Conservation (phyloP, 83 land plant genomes). For the Picea abies region DNA sequence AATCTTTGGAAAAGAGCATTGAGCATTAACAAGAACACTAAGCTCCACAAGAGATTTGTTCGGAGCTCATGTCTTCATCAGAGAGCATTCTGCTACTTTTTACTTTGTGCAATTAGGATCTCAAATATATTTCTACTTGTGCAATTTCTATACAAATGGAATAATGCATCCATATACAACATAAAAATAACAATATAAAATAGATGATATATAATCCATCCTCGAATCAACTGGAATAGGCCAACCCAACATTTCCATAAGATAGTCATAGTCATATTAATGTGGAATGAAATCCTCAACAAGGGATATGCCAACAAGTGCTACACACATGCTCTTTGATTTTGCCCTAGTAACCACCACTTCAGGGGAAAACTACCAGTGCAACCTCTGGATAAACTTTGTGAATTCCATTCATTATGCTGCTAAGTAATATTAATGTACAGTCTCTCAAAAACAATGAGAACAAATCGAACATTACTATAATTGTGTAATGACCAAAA, state of each 20-base stretch:
- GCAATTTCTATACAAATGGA: neutral
- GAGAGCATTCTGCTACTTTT: neutral
- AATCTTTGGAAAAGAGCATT: no score
- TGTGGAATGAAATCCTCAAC: no score
- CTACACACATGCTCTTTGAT: neutral
- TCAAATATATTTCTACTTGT: neutral
- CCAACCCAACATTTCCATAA: neutral
- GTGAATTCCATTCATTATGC: neutral
- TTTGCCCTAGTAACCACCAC: constrained; percentile 15
- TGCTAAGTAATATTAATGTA: neutral
- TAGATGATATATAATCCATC: neutral
- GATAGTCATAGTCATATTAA: no score
- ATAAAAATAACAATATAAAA: neutral
- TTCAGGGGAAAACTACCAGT: constrained; percentile 16
- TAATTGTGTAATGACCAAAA: neutral
- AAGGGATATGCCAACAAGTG: neutral
- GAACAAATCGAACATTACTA: neutral
- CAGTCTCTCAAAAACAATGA: neutral
- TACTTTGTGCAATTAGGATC: neutral
- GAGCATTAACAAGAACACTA: neutral
- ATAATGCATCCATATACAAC: neutral
- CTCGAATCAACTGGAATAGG: neutral
- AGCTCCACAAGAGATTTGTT: neutral
- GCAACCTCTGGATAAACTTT: constrained; percentile 8
- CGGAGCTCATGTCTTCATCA: neutral